Percentiles rank a stretch among this genome's conserved stretches.
These are phyloP conservation scores for Aspergillus bridgeri DNA, from an alignment of 495 filamentous ascomycete genomes.

Conservation along the genomic window DNA sequence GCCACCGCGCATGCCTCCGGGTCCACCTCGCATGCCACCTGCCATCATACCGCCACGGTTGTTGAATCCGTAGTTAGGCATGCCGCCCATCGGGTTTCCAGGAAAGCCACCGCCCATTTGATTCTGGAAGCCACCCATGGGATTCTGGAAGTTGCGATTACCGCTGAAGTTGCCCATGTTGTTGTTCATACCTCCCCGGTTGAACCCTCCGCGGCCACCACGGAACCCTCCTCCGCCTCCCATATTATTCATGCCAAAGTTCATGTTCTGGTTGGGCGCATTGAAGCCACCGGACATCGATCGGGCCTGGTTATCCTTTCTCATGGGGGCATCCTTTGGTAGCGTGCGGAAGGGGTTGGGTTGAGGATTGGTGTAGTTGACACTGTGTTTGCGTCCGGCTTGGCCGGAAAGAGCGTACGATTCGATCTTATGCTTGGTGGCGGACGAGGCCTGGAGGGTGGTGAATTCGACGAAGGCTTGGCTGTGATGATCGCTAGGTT, in stretches of 20 bases:
- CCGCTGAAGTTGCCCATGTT: slow-evolving; percentile 36
- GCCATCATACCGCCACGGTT: slow-evolving; percentile 65
- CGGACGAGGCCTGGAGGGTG: slow-evolving; percentile 79
- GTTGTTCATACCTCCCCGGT: slow-evolving; percentile 39
- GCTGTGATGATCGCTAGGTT: slow-evolving; percentile 41
- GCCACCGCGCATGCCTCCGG: slow-evolving; percentile 67
- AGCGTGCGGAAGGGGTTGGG: slow-evolving; percentile 87
- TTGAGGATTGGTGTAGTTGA: slow-evolving; percentile 71
- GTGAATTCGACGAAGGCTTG: slow-evolving; percentile 89
- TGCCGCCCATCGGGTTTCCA: slow-evolving; percentile 49
- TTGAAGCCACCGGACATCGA: slow-evolving; percentile 27
- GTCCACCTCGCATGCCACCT: slow-evolving; percentile 63
- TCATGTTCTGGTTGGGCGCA: slow-evolving; percentile 25
- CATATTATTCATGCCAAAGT: slow-evolving; percentile 36
- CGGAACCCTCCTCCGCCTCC: slow-evolving; percentile 42
- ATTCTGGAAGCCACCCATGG: slow-evolving; percentile 53
- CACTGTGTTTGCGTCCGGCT: slow-evolving; percentile 63
- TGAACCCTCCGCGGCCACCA: slow-evolving; percentile 49
- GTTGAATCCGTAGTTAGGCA: slow-evolving; percentile 59
- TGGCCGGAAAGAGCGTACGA: slow-evolving; percentile 48
- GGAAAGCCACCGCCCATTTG: slow-evolving; percentile 64
- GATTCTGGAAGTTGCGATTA: slow-evolving; percentile 52
- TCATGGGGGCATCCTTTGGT: slow-evolving; percentile 83
- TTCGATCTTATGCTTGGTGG: slow-evolving; percentile 80
- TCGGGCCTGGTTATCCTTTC: slow-evolving; percentile 58